Percentiles rank a stretch among this genome's conserved stretches.
Evolutionary conservation across 164 flowering plant species (phyloP).

Genomic region (Houttuynia cordata): DNA sequence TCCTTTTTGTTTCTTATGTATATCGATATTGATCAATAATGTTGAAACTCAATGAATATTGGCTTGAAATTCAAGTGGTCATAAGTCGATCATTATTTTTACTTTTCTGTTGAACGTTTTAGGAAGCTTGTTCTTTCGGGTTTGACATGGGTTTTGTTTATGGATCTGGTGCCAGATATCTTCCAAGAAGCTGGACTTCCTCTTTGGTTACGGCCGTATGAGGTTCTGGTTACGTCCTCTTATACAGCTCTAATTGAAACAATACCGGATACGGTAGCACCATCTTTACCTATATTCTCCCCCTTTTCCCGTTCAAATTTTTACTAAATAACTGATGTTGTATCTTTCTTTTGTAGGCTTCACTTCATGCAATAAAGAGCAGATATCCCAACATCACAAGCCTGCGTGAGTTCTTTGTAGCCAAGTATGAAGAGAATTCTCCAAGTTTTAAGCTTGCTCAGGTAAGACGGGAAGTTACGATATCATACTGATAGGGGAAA

Average conservation of each 20-base stretch:
- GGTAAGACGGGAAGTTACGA: constrained; percentile 29
- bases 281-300: neutral
- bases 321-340: neutral
- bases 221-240: constrained; percentile 94
- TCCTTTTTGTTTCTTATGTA: too few species aligned
- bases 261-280: constrained; percentile 88
- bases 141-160: neutral
- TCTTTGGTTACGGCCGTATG: constrained; percentile 97
- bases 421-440: constrained; percentile 90
- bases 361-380: constrained; percentile 93
- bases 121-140: neutral
- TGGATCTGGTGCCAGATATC: constrained; percentile 51
- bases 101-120: neutral
- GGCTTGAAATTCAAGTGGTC: too few species aligned
- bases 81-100: too few species aligned
- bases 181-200: constrained; percentile 99
- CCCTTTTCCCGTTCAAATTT: neutral
- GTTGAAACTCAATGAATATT: too few species aligned
- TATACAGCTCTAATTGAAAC: constrained; percentile 98
- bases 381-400: constrained; percentile 75
- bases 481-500: too few species aligned
- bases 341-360: constrained; percentile 47
- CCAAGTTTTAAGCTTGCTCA: constrained; percentile 95
- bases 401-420: constrained; percentile 81
- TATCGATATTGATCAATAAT: too few species aligned